phyloP scores from a whole-genome alignment of 2,329 filamentous ascomycete genomes.

The Diaporthe sp. region DNA sequence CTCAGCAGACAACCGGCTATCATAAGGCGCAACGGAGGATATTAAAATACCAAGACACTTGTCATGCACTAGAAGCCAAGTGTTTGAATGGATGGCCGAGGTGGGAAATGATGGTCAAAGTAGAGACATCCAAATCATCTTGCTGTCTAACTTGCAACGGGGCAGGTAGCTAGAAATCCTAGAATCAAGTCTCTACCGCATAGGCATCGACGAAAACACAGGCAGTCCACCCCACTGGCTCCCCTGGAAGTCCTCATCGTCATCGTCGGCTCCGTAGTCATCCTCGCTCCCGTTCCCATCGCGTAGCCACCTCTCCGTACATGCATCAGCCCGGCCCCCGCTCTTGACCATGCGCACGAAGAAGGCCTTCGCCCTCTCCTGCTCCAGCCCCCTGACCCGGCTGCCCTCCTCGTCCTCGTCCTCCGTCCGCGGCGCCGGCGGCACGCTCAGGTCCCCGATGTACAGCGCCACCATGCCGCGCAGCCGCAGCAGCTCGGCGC shows the following conservation, averaged over 20 bases:
- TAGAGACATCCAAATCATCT: not conserved
- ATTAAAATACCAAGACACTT: not conserved
- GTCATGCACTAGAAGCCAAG: not conserved
- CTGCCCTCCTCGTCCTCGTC: constrained; percentile 50
- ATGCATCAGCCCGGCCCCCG: constrained; percentile 51
- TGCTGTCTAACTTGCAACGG: not conserved
- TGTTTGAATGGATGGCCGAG: no score
- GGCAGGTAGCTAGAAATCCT: not conserved
- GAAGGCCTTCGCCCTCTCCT: constrained; percentile 52
- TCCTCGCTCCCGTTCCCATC: constrained; percentile 44
- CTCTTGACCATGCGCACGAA: constrained; percentile 56
- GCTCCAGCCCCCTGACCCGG: constrained; percentile 52
- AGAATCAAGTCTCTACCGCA: constrained; percentile 34
- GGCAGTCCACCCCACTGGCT: constrained; percentile 44
- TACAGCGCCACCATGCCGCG: constrained; percentile 83
- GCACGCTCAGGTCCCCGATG: constrained; percentile 76
- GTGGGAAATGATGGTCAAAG: not conserved
- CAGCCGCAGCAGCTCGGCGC: constrained; percentile 76
- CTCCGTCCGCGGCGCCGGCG: constrained; percentile 50
- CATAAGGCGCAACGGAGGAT: no score
- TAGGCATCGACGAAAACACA: constrained; percentile 52
- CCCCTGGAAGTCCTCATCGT: constrained; percentile 46
- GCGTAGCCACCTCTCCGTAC: constrained; percentile 49
- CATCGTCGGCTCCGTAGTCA: constrained; percentile 44
- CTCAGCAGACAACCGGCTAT: not conserved